These are phyloP conservation scores for Mimosa bimucronata DNA, from an alignment of 306 rosid genomes.

Conservation along the genomic window DNA sequence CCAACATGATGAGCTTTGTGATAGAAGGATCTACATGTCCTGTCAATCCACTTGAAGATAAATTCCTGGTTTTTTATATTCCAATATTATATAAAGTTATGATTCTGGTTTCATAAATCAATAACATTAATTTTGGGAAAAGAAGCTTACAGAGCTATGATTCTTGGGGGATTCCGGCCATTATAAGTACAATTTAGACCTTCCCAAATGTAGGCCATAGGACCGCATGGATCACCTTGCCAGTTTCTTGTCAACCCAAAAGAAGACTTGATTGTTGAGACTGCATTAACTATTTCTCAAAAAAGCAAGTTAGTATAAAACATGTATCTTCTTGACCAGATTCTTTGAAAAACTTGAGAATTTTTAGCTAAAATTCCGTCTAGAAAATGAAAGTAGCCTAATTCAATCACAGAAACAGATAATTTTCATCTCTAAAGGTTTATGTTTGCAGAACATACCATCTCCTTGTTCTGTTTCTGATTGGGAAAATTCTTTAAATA, in stretches of 20 bases:
- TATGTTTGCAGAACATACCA: conserved; percentile 32
- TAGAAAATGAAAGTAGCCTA: too few species aligned
- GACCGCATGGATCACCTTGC: conserved; percentile 66
- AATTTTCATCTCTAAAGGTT: too few species aligned
- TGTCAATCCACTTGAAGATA: conserved; percentile 49
- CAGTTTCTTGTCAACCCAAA: conserved; percentile 53
- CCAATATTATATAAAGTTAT: conserved; percentile 1
- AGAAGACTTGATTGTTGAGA: conserved; percentile 48
- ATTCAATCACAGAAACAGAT: too few species aligned
- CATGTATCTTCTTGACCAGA: too few species aligned
- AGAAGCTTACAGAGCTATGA: conserved; percentile 49
- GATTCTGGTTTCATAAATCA: not conserved
- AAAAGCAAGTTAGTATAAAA: not conserved
- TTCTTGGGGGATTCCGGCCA: conserved; percentile 37
- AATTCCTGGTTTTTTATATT: conserved; percentile 39
- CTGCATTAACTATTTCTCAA: conserved; percentile 45
- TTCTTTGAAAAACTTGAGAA: too few species aligned
- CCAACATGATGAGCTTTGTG: conserved; percentile 42
- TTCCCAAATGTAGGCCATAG: conserved; percentile 45
- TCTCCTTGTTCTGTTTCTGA: conserved; percentile 39
- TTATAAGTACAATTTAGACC: conserved; percentile 48
- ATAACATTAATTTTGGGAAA: not conserved
- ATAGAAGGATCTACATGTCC: conserved; percentile 46
- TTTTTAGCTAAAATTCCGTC: too few species aligned
- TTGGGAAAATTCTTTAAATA: not conserved